Percentiles rank a stretch among this genome's conserved stretches.
These are phyloP conservation scores for Epichloe glyceriae DNA, from an alignment of 2,329 filamentous ascomycete genomes.

Conservation along the genomic window DNA sequence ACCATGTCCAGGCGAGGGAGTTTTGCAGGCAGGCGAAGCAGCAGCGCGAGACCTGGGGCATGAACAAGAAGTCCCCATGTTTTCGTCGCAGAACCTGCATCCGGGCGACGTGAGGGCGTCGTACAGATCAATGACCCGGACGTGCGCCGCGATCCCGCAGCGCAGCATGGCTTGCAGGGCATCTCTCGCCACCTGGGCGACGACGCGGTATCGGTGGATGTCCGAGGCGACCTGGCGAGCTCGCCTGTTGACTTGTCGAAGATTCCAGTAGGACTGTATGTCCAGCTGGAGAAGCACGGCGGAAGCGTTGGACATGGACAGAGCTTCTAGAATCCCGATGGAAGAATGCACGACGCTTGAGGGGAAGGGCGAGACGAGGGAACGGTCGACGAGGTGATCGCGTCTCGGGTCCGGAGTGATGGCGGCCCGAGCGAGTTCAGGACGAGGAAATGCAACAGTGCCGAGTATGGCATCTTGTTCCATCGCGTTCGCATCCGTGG, in stretches of 20 bases:
- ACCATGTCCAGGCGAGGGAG: not conserved
- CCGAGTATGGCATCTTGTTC: not conserved
- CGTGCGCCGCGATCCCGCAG: not conserved
- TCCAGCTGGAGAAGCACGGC: not conserved
- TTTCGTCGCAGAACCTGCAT: not conserved
- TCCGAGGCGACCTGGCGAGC: not conserved
- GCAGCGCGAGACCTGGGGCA: slow-evolving; percentile 2
- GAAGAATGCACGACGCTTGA: not conserved
- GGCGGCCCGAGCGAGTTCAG: not conserved
- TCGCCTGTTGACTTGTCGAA: slow-evolving; percentile 3
- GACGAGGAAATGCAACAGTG: not conserved
- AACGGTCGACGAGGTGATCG: not conserved
- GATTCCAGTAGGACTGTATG: slow-evolving; percentile 2
- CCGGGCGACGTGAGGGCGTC: not conserved
- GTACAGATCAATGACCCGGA: slow-evolving; percentile 1
- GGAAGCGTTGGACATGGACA: not conserved
- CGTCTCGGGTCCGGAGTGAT: not conserved
- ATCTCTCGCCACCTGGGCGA: not conserved
- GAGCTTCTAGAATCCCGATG: not conserved
- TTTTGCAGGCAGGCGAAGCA: slow-evolving; percentile 1
- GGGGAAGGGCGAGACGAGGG: not conserved
- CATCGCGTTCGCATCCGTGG: too few relatives aligned
- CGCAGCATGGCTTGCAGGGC: slow-evolving; percentile 1
- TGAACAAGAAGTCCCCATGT: slow-evolving; percentile 3
- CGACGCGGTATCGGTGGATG: not conserved